Evolutionary conservation across 805 yeast species (phyloP), one percentile per base, ranked within the genome.

Genomic region (Brettanomyces anomalus): DNA sequence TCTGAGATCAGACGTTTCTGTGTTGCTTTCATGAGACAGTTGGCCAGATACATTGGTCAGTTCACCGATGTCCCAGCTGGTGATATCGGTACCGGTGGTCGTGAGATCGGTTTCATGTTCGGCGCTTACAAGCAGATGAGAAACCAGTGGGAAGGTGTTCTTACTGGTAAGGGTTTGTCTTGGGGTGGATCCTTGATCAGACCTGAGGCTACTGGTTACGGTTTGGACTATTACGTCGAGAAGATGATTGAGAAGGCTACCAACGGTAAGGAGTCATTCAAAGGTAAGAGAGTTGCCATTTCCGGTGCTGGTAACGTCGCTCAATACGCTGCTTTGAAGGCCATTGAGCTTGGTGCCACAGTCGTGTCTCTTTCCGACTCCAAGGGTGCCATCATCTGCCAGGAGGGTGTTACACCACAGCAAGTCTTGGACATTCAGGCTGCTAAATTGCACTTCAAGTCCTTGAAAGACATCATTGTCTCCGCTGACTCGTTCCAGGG

Each of bases 171-270:
- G 76, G 97, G 97, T 61, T 76, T 89, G 62, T 72, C 83, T 65
- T 93, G 97, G 96, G 98, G 98, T 77, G 98, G 97, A 61, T 90
- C 97, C 59, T 76, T 90, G 66, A 89, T 90, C 71, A 85, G 98
- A 72, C 96, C 97, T 53, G 98, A 90, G 79, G 98, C 98, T 53
- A 90, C 98, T 50, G 98, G 98, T 68, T 90, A 81, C 76, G 98
- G 98, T 72, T 72, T 85, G 47, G 90, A 90, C 52, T 90, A 90
- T 81, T 90, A 85, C 75, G 94, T 89, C 53, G 95, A 88, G 72
- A 87, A 90, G 73, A 90, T 90, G 96, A 86, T 90, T 67, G 93
- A 86, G 71, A 80, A 81, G 67, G 96, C 96, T 52, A 73, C 94
- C 49, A 66, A 76, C 53, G 96, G 96, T 67, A 79, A 83, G 70